Evolutionary conservation across 2,329 filamentous ascomycete genomes (phyloP).

Genomic region (Cladosporium oxysporum): DNA sequence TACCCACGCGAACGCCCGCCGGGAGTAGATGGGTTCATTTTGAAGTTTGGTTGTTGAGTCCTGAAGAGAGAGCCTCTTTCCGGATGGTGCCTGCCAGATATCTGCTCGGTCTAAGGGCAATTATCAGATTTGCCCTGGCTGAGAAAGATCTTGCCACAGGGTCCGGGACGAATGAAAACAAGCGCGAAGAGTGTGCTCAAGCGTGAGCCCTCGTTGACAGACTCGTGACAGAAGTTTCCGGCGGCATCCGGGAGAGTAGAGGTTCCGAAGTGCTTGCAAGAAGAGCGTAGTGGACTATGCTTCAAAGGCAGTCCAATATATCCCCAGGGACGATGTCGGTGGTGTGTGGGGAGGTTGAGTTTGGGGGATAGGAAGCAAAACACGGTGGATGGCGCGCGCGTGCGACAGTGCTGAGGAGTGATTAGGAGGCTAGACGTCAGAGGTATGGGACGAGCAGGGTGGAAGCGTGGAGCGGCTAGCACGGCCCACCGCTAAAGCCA

Average conservation of each 20-base stretch:
- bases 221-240: slow-evolving; percentile 2
- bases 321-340: background rate
- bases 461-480: slow-evolving; percentile 12
- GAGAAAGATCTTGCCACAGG: background rate
- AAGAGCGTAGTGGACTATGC: background rate
- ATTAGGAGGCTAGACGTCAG: background rate
- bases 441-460: background rate
- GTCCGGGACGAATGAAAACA: background rate
- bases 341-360: background rate
- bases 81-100: background rate
- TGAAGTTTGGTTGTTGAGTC: background rate
- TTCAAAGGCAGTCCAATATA: background rate
- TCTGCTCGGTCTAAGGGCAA: background rate
- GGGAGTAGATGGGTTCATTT: slow-evolving; percentile 5
- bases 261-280: background rate
- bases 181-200: background rate
- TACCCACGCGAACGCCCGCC: slow-evolving; percentile 7
- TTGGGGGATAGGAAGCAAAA: background rate
- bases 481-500: slow-evolving; percentile 6
- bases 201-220: background rate
- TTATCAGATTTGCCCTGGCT: background rate
- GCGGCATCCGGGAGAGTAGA: background rate
- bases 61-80: background rate
- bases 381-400: background rate
- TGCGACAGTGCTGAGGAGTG: background rate